phyloP scores from a whole-genome alignment of 75 land plant genomes.

The Cryptomeria japonica region DNA sequence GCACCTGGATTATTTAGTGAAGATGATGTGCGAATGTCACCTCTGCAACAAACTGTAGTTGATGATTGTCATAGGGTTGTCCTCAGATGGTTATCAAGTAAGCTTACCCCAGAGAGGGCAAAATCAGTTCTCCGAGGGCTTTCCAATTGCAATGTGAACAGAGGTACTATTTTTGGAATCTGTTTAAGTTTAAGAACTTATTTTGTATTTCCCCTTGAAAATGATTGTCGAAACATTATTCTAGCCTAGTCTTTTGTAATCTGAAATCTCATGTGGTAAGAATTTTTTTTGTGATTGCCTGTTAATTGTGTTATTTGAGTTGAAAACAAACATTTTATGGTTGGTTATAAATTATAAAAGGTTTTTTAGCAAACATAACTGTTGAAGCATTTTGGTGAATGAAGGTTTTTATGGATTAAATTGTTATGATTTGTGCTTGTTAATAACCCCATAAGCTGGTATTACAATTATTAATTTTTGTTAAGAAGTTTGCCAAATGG shows the following conservation, averaged over 20 bases:
- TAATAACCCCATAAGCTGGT: background rate
- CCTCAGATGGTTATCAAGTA: conserved; percentile 82
- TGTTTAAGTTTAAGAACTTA: background rate
- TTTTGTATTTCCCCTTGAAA: background rate
- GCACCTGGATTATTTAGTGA: conserved; percentile 20
- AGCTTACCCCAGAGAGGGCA: conserved; percentile 49
- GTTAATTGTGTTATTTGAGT: background rate
- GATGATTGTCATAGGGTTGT: conserved; percentile 72
- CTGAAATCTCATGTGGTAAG: background rate
- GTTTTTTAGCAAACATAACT: background rate
- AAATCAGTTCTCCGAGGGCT: conserved; percentile 68
- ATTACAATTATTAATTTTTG: background rate
- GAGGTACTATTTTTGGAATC: conserved; percentile 41
- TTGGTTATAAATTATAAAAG: background rate
- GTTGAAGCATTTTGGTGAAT: background rate
- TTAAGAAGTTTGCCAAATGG: background rate
- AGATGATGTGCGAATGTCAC: conserved; percentile 10
- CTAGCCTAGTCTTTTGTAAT: background rate
- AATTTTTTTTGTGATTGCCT: background rate
- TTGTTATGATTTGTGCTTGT: background rate
- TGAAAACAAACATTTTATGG: background rate
- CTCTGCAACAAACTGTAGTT: conserved; percentile 39
- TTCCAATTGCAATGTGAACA: conserved; percentile 82
- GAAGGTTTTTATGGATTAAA: background rate
- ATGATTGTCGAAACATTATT: background rate